phyloP scores from a whole-genome alignment of 768 basidiomycete genomes.

The Lentinula sp. region DNA sequence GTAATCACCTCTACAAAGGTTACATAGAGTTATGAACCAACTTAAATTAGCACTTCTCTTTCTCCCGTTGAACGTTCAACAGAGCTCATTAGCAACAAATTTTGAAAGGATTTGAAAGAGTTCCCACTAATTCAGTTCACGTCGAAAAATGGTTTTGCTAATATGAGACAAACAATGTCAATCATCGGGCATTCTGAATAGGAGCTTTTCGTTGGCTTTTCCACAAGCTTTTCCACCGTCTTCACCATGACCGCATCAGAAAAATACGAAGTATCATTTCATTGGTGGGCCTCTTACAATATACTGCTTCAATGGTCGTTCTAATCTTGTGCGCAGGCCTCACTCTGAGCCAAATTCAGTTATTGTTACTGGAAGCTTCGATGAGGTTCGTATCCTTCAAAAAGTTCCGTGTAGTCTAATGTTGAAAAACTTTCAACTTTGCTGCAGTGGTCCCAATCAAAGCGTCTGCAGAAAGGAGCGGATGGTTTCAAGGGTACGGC shows the following conservation, averaged over 20 bases:
- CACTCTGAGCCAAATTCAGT: conserved; percentile 48
- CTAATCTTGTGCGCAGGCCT: conserved; percentile 39
- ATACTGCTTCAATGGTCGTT: conserved; percentile 4
- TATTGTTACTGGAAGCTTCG: conserved; percentile 73
- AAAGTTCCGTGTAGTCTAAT: background rate
- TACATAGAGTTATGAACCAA: too few species aligned
- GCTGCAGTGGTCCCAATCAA: conserved; percentile 55
- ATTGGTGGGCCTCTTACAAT: background rate
- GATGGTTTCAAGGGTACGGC: conserved; percentile 51
- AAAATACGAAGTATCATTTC: background rate
- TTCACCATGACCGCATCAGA: background rate
- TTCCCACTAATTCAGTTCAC: too few species aligned
- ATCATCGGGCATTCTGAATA: background rate
- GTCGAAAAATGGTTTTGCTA: too few species aligned
- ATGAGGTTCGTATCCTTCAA: conserved; percentile 47
- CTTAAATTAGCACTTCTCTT: too few species aligned
- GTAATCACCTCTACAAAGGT: too few species aligned
- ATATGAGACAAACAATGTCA: background rate
- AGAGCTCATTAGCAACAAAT: too few species aligned
- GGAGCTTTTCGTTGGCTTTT: background rate
- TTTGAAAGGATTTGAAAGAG: too few species aligned
- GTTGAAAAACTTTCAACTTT: conserved; percentile 7
- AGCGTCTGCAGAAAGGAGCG: conserved; percentile 45
- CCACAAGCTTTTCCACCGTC: background rate
- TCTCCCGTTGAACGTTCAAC: too few species aligned